Conservation (phyloP, 2,329 filamentous ascomycete genomes). For the Colletotrichum liaoningense region DNA sequence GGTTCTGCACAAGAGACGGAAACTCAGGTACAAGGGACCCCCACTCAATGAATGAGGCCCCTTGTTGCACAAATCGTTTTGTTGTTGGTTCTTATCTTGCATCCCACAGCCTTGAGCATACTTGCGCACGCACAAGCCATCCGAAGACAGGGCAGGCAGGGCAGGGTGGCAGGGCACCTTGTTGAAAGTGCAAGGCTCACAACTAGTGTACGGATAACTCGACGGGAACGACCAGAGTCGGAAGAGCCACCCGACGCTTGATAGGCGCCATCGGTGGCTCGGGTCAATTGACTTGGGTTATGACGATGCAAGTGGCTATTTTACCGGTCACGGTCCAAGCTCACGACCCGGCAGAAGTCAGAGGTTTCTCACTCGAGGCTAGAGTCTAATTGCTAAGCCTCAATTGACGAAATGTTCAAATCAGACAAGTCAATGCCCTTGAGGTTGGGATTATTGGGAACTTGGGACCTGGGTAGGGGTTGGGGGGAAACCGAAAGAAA, state of each 20-base stretch:
- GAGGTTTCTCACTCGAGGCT: neutral
- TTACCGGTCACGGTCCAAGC: neutral
- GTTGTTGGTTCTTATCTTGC: slow-evolving; percentile 8
- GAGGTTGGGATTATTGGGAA: neutral
- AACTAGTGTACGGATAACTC: neutral
- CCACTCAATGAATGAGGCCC: neutral
- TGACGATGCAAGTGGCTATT: neutral
- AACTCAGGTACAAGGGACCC: neutral
- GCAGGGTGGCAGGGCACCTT: neutral
- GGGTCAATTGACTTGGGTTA: neutral
- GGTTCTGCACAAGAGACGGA: neutral
- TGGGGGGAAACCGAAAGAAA: too few relatives aligned
- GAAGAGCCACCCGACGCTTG: neutral
- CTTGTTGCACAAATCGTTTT: slow-evolving; percentile 3
- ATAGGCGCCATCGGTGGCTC: neutral
- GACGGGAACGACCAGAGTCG: neutral
- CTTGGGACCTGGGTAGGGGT: too few relatives aligned
- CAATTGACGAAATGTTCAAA: neutral
- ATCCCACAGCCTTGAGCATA: neutral
- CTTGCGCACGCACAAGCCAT: neutral
- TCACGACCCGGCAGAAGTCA: neutral
- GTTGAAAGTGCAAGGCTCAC: neutral
- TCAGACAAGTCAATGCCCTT: neutral
- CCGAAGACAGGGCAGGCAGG: neutral
- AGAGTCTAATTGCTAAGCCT: neutral